Percentiles rank a stretch among this genome's conserved stretches.
phyloP scores from a whole-genome alignment of 768 basidiomycete genomes.

The Phanerodontia chrysosporium region DNA sequence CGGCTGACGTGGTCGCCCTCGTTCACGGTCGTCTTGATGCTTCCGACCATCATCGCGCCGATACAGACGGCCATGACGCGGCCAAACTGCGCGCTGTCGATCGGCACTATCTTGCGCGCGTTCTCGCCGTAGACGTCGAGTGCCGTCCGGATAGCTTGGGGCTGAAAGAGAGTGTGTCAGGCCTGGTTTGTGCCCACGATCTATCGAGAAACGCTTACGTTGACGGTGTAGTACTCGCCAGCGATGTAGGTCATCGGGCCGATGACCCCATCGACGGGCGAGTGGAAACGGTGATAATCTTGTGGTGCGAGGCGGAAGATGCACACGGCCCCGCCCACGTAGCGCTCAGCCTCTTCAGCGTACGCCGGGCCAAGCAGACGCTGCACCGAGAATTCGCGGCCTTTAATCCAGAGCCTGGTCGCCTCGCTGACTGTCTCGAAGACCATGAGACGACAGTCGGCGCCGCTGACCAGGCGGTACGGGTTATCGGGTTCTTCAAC shows the following conservation, averaged over 20 bases:
- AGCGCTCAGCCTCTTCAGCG: conserved; percentile 63
- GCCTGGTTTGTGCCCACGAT: neutral
- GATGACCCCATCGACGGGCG: conserved; percentile 79
- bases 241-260: conserved; percentile 79
- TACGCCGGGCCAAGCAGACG: conserved; percentile 79
- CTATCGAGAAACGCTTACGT: conserved; percentile 52
- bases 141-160: conserved; percentile 88
- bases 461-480: conserved; percentile 76
- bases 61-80: conserved; percentile 89
- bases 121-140: conserved; percentile 96
- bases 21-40: conserved; percentile 80
- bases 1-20: conserved; percentile 78
- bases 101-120: conserved; percentile 85
- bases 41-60: conserved; percentile 95
- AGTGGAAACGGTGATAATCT: conserved; percentile 94
- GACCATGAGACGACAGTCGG: conserved; percentile 94
- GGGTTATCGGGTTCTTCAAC: conserved; percentile 71
- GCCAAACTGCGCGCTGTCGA: conserved; percentile 86
- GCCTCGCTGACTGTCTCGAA: conserved; percentile 86
- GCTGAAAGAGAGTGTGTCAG: conserved; percentile 36
- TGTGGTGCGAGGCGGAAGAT: conserved; percentile 93
- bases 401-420: conserved; percentile 94
- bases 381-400: conserved; percentile 83
- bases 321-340: conserved; percentile 74
- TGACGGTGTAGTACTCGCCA: conserved; percentile 97